phyloP scores from a whole-genome alignment of 1,139 yeast genomes.

The Pichia sp. region DNA sequence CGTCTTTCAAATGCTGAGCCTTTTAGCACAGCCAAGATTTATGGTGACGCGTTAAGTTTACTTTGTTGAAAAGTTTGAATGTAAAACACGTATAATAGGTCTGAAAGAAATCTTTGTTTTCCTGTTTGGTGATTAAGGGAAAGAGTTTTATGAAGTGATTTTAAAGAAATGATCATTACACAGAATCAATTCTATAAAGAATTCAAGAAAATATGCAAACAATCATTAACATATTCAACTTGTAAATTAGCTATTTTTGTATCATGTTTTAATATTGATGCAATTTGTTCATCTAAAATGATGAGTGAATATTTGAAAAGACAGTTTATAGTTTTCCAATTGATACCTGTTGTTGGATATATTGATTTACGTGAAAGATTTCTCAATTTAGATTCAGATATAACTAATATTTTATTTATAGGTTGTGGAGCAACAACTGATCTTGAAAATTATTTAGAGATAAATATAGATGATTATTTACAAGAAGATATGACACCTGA shows the following conservation, averaged over 20 bases:
- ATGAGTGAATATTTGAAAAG: constrained; percentile 64
- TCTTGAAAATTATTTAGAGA: constrained; percentile 67
- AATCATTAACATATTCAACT: constrained; percentile 77
- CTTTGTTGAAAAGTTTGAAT: background rate
- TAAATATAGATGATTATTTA: constrained; percentile 45
- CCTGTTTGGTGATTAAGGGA: too few species aligned
- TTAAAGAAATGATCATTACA: constrained; percentile 49
- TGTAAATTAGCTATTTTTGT: constrained; percentile 85
- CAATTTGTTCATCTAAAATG: constrained; percentile 82
- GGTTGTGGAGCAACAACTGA: constrained; percentile 98
- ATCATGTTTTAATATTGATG: constrained; percentile 86
- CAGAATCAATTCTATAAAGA: constrained; percentile 54
- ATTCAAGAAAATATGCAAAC: constrained; percentile 51
- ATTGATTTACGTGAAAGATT: constrained; percentile 65
- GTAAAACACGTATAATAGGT: too few species aligned
- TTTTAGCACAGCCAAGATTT: background rate
- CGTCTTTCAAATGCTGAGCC: background rate
- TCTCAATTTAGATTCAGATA: constrained; percentile 58
- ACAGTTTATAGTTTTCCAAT: constrained; percentile 79
- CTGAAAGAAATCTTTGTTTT: too few species aligned
- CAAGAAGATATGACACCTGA: constrained; percentile 19
- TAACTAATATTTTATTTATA: constrained; percentile 67
- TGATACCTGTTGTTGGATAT: constrained; percentile 93
- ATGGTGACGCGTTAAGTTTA: background rate
- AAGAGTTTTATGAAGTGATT: background rate